Conservation (phyloP, 495 filamentous ascomycete species). For the Amniculicola lignicola region DNA sequence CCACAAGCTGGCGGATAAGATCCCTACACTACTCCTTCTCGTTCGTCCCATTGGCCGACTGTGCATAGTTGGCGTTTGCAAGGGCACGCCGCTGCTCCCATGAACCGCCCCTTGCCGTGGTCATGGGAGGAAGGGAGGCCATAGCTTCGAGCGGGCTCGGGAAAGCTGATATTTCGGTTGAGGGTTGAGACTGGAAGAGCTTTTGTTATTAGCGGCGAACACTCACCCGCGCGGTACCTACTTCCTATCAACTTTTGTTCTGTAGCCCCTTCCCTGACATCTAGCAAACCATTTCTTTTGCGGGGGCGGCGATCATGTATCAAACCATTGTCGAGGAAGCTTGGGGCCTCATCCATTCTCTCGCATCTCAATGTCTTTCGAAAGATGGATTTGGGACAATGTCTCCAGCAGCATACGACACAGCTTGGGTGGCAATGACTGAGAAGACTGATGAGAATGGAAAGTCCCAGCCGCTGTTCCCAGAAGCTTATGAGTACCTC, state of each 20-base stretch:
- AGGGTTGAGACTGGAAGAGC: too few relatives aligned
- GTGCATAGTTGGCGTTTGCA: background rate
- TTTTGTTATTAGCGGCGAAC: too few relatives aligned
- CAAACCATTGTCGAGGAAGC: slow-evolving; percentile 25
- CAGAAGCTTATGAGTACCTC: slow-evolving; percentile 25
- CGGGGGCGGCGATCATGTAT: slow-evolving; percentile 16
- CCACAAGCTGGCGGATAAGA: background rate
- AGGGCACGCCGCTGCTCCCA: background rate
- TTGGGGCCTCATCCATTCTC: slow-evolving; percentile 18
- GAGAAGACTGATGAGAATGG: slow-evolving; percentile 17
- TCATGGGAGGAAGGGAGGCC: background rate
- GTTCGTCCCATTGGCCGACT: background rate
- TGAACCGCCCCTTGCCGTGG: background rate
- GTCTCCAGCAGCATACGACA: slow-evolving; percentile 27
- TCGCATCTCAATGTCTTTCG: slow-evolving; percentile 16
- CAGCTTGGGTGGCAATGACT: slow-evolving; percentile 30
- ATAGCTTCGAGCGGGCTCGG: background rate
- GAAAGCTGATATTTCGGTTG: background rate
- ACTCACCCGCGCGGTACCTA: too few relatives aligned
- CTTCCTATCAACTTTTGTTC: too few relatives aligned
- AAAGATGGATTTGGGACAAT: slow-evolving; percentile 15
- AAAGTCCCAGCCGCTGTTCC: slow-evolving; percentile 8
- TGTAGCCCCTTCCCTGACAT: too few relatives aligned
- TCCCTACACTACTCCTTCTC: background rate
- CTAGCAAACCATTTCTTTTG: too few relatives aligned